Evolutionary conservation across 2,329 filamentous ascomycete species (phyloP), one percentile per base, ranked within the genome.

Genomic region (Diaporthe sp.): DNA sequence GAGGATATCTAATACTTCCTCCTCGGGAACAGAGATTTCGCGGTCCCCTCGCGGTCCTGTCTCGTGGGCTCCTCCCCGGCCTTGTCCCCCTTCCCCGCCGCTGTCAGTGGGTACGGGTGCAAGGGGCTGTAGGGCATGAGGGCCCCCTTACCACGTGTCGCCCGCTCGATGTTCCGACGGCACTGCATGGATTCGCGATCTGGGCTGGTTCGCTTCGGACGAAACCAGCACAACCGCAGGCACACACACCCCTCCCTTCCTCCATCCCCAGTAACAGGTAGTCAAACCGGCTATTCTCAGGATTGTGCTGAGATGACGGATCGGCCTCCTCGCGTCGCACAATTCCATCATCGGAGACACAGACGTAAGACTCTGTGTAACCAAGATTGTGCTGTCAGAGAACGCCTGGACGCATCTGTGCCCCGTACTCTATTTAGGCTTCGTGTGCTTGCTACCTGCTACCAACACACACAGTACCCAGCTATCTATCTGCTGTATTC

Each of bases 391-490:
- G 46, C 55, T 69, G 65, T 69, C 49, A 69, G 65, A 31, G n/a
- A 65, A 39, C 49, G 65, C 49, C 46, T 55, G 46, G 34, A 5
- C 65, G 49, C 65, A 55, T 69, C 49, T 69, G 22, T 69, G 46
- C 65, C 15, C 65, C 49, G 65, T 69, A 69, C 65, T 69, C 65
- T 69, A 55, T 42, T 69, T 69, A 69, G 65, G 49, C 65, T 69
- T 10, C 34, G 65, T 37, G 65, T 69, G 65, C 65, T 55, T 69
- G 65, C 65, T 55, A 28, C 46, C 65, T 69, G n/a, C 49, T 49
- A 31, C 39, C 31, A 42, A 46, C 17, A 65, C 31, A 34, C 61
- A 28, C 28, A 65, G n/a, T 49, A n/a, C 49, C 34, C 17, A 0
- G 5, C 22, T 42, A n/a, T 65, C 34, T 25, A 0, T 17, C 22